Evolutionary conservation across 345 rosid genomes (phyloP).

Genomic region (Lumnitzera littorea): DNA sequence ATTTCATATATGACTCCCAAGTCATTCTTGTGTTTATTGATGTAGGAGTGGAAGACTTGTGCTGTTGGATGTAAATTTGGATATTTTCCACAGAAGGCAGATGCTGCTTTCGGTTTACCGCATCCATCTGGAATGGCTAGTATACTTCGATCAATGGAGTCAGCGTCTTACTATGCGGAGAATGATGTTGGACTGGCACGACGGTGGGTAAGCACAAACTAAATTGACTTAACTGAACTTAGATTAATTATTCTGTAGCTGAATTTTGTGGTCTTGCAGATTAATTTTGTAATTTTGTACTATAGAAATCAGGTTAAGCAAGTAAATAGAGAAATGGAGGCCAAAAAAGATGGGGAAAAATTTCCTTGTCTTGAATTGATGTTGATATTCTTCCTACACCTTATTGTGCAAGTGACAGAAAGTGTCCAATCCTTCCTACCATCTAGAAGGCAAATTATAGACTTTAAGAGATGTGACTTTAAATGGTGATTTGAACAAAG

Average conservation of each 20-base stretch:
- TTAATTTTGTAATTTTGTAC: too few relatives aligned
- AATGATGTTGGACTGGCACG: constrained; percentile 70
- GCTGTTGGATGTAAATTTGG: constrained; percentile 68
- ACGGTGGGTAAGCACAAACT: constrained; percentile 97
- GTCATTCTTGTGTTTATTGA: not conserved
- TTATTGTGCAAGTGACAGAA: not conserved
- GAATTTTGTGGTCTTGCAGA: not conserved
- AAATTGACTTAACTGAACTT: constrained; percentile 17
- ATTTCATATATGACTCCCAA: too few relatives aligned
- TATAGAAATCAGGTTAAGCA: too few relatives aligned
- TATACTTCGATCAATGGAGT: constrained; percentile 89
- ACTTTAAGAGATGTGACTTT: too few relatives aligned
- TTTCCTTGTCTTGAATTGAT: too few relatives aligned
- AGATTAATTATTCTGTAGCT: not conserved
- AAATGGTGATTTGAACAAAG: too few relatives aligned
- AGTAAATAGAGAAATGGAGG: too few relatives aligned
- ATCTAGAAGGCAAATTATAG: not conserved
- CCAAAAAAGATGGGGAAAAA: too few relatives aligned
- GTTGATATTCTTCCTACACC: too few relatives aligned
- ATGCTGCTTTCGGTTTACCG: constrained; percentile 61
- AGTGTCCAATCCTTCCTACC: not conserved
- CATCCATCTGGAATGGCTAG: constrained; percentile 29
- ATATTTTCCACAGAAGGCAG: constrained; percentile 30
- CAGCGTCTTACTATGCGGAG: constrained; percentile 68
- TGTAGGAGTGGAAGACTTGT: constrained; percentile 62